phyloP scores from a whole-genome alignment of 177 flowering plant genomes.

The Vitis hybrid region DNA sequence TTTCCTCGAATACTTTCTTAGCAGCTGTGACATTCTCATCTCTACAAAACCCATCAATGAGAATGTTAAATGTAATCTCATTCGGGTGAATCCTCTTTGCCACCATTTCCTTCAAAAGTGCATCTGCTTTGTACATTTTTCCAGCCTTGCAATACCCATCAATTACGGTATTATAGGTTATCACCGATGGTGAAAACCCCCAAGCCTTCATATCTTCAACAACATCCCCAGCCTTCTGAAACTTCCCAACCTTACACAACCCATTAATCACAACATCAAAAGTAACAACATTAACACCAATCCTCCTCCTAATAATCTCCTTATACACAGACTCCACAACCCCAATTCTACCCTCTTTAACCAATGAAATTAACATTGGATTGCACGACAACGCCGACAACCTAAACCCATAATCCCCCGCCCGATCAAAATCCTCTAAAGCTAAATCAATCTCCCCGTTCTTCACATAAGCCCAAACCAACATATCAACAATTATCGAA shows the following conservation, averaged over 20 bases:
- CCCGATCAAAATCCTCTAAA: conserved; percentile 55
- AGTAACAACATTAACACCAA: conserved; percentile 33
- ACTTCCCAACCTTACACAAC: conserved; percentile 56
- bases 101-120: conserved; percentile 62
- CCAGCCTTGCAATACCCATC: conserved; percentile 59
- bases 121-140: conserved; percentile 62
- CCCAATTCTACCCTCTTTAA: conserved; percentile 31
- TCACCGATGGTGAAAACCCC: conserved; percentile 45
- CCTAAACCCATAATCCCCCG: conserved; percentile 60
- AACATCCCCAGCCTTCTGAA: conserved; percentile 60
- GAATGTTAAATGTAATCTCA: conserved; percentile 46
- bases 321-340: conserved; percentile 44
- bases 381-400: conserved; percentile 52
- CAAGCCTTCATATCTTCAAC: conserved; percentile 55
- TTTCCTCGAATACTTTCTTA: conserved; percentile 44
- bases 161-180: conserved; percentile 53
- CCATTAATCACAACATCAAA: conserved; percentile 56
- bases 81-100: conserved; percentile 32
- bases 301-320: conserved; percentile 60
- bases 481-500: conserved; percentile 53
- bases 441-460: conserved; percentile 38
- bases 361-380: conserved; percentile 48
- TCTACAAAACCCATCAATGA: conserved; percentile 66
- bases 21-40: conserved; percentile 51
- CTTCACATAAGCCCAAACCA: conserved; percentile 44